Conservation (phyloP, 306 rosid species). For the Pyrus bretschneideri region DNA sequence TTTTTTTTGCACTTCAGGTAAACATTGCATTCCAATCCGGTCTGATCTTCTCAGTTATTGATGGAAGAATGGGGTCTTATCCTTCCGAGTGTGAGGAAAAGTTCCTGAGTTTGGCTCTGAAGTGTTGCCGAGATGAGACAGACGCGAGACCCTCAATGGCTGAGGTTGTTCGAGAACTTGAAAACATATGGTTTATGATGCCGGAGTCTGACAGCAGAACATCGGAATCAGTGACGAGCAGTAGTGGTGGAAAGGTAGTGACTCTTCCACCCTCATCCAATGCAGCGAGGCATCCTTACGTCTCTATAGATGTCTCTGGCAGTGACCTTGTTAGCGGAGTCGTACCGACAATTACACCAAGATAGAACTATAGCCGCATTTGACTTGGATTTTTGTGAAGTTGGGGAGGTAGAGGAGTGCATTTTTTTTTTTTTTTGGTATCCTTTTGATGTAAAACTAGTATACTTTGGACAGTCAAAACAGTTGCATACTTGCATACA, state of each 20-base stretch:
- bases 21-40: conserved; percentile 60
- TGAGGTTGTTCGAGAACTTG: conserved; percentile 79
- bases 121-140: conserved; percentile 65
- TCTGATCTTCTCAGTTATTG: conserved; percentile 57
- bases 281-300: conserved; percentile 33
- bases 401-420: not conserved
- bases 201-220: conserved; percentile 45
- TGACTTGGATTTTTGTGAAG: not conserved
- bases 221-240: conserved; percentile 11
- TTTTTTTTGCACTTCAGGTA: conserved; percentile 32
- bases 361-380: not conserved
- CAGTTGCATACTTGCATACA: not conserved
- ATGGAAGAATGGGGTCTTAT: conserved; percentile 69
- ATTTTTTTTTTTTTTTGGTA: not conserved
- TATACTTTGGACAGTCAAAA: not conserved
- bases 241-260: conserved; percentile 33
- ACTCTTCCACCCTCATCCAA: conserved; percentile 56
- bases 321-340: conserved; percentile 81
- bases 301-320: conserved; percentile 64
- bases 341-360: conserved; percentile 67
- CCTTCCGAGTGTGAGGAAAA: conserved; percentile 67
- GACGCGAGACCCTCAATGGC: conserved; percentile 75
- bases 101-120: conserved; percentile 57
- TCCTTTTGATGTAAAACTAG: not conserved
- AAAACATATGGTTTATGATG: conserved; percentile 57